Evolutionary conservation across 768 basidiomycete genomes (phyloP).

Genomic region (Lentinus tigrinus): DNA sequence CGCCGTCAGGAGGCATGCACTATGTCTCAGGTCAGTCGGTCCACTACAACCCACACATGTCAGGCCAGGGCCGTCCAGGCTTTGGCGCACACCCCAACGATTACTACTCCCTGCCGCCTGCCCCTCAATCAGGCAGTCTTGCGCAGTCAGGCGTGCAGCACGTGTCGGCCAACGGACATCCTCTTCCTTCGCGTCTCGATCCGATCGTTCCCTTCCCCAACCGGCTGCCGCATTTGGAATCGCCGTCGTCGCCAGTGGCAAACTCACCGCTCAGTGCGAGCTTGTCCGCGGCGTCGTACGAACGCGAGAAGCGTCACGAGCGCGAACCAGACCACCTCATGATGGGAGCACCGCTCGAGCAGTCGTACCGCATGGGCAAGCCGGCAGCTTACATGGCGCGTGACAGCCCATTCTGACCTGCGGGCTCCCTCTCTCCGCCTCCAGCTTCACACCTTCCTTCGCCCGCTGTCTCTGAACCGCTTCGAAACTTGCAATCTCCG

Average conservation of each 20-base stretch:
- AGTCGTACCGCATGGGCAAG: conserved; percentile 15
- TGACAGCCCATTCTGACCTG: conserved; percentile 6
- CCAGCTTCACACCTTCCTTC: background rate
- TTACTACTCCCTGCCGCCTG: conserved; percentile 23
- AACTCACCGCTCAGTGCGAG: conserved; percentile 33
- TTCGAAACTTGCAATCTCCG: background rate
- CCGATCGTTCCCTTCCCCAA: conserved; percentile 19
- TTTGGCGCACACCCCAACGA: conserved; percentile 13
- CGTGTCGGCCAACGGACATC: conserved; percentile 10
- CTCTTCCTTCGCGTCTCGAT: conserved; percentile 22
- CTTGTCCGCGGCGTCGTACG: conserved; percentile 45
- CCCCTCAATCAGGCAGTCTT: conserved; percentile 16
- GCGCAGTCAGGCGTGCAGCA: conserved; percentile 14
- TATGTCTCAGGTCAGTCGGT: conserved; percentile 45
- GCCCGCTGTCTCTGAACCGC: background rate
- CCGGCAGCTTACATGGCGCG: conserved; percentile 10
- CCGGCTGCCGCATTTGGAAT: conserved; percentile 25
- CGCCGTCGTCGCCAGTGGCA: conserved; percentile 38
- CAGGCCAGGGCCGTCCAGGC: conserved; percentile 12
- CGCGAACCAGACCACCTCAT: conserved; percentile 48
- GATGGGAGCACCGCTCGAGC: conserved; percentile 11
- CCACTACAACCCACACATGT: conserved; percentile 23
- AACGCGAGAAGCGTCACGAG: conserved; percentile 32
- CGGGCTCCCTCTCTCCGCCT: background rate
- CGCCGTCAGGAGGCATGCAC: conserved; percentile 50